Percentiles rank a stretch among this genome's conserved stretches.
phyloP scores from a whole-genome alignment of 768 basidiomycete genomes.

The Panaeolus papilionaceus region DNA sequence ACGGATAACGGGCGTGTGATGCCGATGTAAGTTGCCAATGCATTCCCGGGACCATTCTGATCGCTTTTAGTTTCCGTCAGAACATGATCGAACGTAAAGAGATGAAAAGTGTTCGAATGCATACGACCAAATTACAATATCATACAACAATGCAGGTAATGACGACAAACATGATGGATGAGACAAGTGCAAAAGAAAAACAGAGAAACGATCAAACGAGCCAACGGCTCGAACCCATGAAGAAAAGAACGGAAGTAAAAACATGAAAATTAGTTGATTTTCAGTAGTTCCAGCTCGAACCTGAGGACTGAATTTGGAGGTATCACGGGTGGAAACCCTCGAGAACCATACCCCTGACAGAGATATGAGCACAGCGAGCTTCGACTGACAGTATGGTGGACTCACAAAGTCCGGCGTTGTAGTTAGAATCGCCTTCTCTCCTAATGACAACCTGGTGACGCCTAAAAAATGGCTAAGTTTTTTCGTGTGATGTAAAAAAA shows the following conservation, averaged over 20 bases:
- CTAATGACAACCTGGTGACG: conserved; percentile 60
- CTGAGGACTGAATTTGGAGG: conserved; percentile 75
- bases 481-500: conserved; percentile 23
- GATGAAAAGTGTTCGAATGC: conserved; percentile 7
- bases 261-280: conserved; percentile 53
- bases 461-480: conserved; percentile 49
- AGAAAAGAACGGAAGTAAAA: background rate
- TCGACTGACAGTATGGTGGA: conserved; percentile 13
- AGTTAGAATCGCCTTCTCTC: conserved; percentile 71
- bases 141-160: conserved; percentile 13
- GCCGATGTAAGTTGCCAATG: background rate
- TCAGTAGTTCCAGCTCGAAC: conserved; percentile 86
- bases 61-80: conserved; percentile 8
- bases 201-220: conserved; percentile 6
- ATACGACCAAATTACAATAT: conserved; percentile 13
- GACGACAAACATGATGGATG: conserved; percentile 9
- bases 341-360: conserved; percentile 68
- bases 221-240: background rate
- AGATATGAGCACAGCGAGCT: conserved; percentile 14
- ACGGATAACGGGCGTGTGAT: conserved; percentile 1
- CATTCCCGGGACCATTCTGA: conserved; percentile 7
- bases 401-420: conserved; percentile 82
- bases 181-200: background rate
- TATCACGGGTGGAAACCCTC: conserved; percentile 83
- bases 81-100: conserved; percentile 13